phyloP scores from a whole-genome alignment of 2,329 filamentous ascomycete species.

The Calonectria hongkongensis region DNA sequence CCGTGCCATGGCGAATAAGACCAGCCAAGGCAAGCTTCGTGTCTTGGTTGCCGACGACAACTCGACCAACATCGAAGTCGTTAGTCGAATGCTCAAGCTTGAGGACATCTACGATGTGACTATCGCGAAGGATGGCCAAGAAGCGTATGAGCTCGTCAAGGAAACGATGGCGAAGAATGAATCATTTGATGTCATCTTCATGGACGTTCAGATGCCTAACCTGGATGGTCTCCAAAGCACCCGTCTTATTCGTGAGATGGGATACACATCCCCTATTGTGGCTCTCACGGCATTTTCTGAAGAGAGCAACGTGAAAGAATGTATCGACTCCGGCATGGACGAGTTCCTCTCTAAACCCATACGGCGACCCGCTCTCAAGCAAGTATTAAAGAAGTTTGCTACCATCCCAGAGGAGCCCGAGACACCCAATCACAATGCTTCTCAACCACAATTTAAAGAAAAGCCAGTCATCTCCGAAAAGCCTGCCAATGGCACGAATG shows the following conservation, averaged over 20 bases:
- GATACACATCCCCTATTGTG: constrained; percentile 91
- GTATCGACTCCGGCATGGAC: constrained; percentile 93
- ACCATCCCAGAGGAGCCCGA: constrained; percentile 83
- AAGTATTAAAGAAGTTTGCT: constrained; percentile 88
- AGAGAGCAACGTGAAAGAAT: constrained; percentile 90
- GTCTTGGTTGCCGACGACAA: constrained; percentile 89
- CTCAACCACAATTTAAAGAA: constrained; percentile 27
- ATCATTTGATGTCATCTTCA: constrained; percentile 92
- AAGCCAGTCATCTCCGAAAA: constrained; percentile 47
- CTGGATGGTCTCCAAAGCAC: constrained; percentile 93
- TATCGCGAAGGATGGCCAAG: constrained; percentile 89
- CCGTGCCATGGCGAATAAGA: constrained; percentile 77
- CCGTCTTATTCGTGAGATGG: constrained; percentile 87
- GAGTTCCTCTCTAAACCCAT: constrained; percentile 89
- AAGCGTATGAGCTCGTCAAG: constrained; percentile 91
- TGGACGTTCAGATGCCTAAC: constrained; percentile 98
- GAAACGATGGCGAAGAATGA: constrained; percentile 83
- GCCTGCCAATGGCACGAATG: constrained; percentile 45
- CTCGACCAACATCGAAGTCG: constrained; percentile 74
- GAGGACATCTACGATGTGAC: constrained; percentile 91
- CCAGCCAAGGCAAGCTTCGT: constrained; percentile 78
- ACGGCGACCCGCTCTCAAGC: constrained; percentile 87
- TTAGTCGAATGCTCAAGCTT: constrained; percentile 80
- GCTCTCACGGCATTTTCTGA: constrained; percentile 93
- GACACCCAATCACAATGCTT: constrained; percentile 32